These are phyloP conservation scores for Leccinum barrowsii DNA, from an alignment of 768 basidiomycete species.

Conservation along the genomic window DNA sequence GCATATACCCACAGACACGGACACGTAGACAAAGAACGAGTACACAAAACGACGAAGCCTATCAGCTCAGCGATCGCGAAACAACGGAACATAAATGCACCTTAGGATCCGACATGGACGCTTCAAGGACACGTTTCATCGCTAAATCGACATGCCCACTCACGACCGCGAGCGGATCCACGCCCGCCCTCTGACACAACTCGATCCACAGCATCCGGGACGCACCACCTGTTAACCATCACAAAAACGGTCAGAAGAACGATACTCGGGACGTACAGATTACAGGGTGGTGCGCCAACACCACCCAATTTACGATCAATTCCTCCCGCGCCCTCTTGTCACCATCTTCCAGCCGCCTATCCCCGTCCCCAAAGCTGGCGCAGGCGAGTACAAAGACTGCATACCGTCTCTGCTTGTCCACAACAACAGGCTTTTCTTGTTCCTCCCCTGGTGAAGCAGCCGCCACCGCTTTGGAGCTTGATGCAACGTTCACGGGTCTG, in stretches of 20 bases:
- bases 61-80: neutral
- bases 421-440: conserved; percentile 36
- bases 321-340: conserved; percentile 38
- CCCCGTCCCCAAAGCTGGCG: conserved; percentile 37
- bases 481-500: conserved; percentile 28
- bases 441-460: conserved; percentile 23
- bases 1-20: neutral
- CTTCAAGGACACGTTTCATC: conserved; percentile 47
- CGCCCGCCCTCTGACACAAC: conserved; percentile 61
- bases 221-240: conserved; percentile 12
- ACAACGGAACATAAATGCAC: conserved; percentile 27
- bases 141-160: conserved; percentile 47
- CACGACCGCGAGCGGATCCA: conserved; percentile 66
- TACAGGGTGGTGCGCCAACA: conserved; percentile 71
- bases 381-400: conserved; percentile 52
- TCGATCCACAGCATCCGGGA: conserved; percentile 63
- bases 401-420: conserved; percentile 52
- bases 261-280: conserved; percentile 42
- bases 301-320: conserved; percentile 50
- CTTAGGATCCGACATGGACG: conserved; percentile 44
- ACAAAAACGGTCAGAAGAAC: neutral
- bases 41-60: neutral
- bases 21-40: neutral
- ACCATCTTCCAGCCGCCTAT: conserved; percentile 25
- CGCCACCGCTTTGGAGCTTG: conserved; percentile 14